Evolutionary conservation across 495 filamentous ascomycete species (phyloP).

Genomic region (Aspergillus cristatus): DNA sequence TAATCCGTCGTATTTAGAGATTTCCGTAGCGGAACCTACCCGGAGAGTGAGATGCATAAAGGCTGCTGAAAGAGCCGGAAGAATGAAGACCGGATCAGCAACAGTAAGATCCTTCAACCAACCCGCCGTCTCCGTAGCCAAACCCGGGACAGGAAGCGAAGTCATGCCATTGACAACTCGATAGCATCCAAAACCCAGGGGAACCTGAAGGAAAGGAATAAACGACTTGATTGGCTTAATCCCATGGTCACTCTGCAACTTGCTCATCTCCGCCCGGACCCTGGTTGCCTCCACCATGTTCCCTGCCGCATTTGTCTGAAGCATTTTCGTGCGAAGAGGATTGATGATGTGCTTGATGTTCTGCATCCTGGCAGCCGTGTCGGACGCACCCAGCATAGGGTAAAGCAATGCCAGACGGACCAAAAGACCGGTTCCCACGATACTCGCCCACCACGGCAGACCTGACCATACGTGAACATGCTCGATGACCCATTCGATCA

Average conservation of each 20-base stretch:
- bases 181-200: constrained; percentile 72
- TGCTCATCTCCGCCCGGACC: constrained; percentile 33
- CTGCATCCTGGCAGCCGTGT: constrained; percentile 45
- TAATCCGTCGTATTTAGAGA: constrained; percentile 2
- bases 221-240: constrained; percentile 45
- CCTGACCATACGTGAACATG: constrained; percentile 66
- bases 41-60: constrained; percentile 45
- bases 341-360: constrained; percentile 29
- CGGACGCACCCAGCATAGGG: constrained; percentile 48
- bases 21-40: constrained; percentile 39
- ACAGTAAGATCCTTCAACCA: constrained; percentile 80
- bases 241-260: constrained; percentile 42
- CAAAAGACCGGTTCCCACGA: constrained; percentile 52
- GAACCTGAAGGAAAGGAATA: constrained; percentile 53
- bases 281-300: constrained; percentile 36
- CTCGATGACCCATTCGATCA: constrained; percentile 68
- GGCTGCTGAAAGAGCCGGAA: constrained; percentile 50
- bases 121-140: constrained; percentile 55
- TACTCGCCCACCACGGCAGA: constrained; percentile 74
- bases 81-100: constrained; percentile 62
- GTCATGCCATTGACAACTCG: constrained; percentile 67
- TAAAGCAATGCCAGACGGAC: constrained; percentile 58
- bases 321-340: constrained; percentile 33
- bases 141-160: constrained; percentile 64
- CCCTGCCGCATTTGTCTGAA: constrained; percentile 17